Evolutionary conservation across 2,329 filamentous ascomycete genomes (phyloP).

Genomic region (Plenodomus biglobosus): DNA sequence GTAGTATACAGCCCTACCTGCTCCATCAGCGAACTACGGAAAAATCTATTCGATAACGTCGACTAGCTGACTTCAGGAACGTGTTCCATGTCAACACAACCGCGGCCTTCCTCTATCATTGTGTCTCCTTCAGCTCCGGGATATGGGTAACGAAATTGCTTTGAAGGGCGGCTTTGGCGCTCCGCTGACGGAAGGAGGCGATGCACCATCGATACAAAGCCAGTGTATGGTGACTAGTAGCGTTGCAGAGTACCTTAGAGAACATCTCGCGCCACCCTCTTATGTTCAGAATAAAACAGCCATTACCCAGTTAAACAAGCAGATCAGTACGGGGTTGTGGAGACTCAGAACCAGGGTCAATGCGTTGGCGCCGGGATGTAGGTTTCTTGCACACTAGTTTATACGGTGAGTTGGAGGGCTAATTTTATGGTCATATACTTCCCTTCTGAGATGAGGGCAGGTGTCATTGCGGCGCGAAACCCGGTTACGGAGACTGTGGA

Average conservation of each 20-base stretch:
- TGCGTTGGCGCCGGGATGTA: slow-evolving; percentile 50
- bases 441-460: slow-evolving; percentile 17
- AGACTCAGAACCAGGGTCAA: slow-evolving; percentile 51
- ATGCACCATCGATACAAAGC: slow-evolving; percentile 13
- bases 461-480: slow-evolving; percentile 1
- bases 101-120: slow-evolving; percentile 44
- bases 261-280: slow-evolving; percentile 2
- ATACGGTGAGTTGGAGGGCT: neutral
- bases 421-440: slow-evolving; percentile 7
- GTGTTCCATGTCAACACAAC: slow-evolving; percentile 35
- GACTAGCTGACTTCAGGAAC: slow-evolving; percentile 29
- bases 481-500: slow-evolving; percentile 1
- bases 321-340: slow-evolving; percentile 46
- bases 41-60: slow-evolving; percentile 9
- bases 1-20: slow-evolving; percentile 6
- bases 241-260: slow-evolving; percentile 8
- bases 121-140: slow-evolving; percentile 47
- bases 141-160: slow-evolving; percentile 40
- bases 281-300: slow-evolving; percentile 47
- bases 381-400: neutral
- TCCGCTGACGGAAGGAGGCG: slow-evolving; percentile 5
- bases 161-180: slow-evolving; percentile 1
- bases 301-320: slow-evolving; percentile 51
- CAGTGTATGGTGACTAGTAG: slow-evolving; percentile 20
- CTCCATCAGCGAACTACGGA: slow-evolving; percentile 3